Evolutionary conservation across 202 grass and related monocot genomes (phyloP), one percentile per base, ranked within the genome.

Genomic region (Hordeum pubiflorum): DNA sequence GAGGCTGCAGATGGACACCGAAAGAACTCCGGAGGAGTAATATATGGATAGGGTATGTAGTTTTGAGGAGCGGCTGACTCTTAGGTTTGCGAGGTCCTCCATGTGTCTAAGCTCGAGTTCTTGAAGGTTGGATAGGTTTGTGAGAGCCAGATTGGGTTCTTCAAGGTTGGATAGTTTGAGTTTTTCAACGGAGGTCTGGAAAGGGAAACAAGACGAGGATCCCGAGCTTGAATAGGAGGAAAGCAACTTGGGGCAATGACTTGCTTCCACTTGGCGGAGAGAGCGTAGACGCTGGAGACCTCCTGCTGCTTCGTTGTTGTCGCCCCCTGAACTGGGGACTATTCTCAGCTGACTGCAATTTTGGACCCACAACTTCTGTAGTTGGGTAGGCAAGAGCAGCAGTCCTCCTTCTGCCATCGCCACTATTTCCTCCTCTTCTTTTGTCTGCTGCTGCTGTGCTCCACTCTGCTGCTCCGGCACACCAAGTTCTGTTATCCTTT

Each of bases 361-460:
- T 2, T 0, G 0, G 48, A 68, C 15, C 0, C 0, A 0, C 29
- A 65, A 33, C 0, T 6, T 6, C 4, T 67, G 0, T 44, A 78
- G 3, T 1, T 78, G 58, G 17, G 7, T 9, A 48, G 77, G 77
- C 43, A 79, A 65, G 31, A 79, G 29, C 61, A 79, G 15, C 23
- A 37, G 11, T 10, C 43, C 59, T 32, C 27, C 58, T 37, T 3
- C 64, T 75, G 0, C 10, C 24, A 12, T 23, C 1, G 54, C 55
- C n/a, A 21, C 50, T 5, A 7, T 58, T 76, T 76, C 74, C 69
- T 52, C 9, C 24, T 3, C 66, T 69, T 13, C 38, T 44, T 12
- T 24, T 26, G 21, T 27, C 38, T 46, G 4, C 1, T 65, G 61
- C 14, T 64, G 32, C 7, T 37, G 15, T 18, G 14, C 1, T 71